Conservation (phyloP, 2,329 filamentous ascomycete species). For the Teratosphaeria epicoccoides region DNA sequence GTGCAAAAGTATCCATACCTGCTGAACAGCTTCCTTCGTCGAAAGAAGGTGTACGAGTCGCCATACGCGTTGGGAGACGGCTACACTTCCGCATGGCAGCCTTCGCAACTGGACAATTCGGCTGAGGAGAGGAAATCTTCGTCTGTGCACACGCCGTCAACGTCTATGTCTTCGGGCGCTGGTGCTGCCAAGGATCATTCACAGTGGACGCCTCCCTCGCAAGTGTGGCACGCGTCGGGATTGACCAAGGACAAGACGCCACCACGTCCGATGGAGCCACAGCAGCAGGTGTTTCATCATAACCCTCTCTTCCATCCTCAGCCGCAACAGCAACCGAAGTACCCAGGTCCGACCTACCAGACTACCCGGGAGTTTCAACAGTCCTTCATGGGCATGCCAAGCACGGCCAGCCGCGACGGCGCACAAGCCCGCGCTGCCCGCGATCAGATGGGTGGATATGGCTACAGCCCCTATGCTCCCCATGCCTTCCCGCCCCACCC, state of each 20-base stretch:
- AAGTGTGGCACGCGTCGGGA: slow-evolving; percentile 18
- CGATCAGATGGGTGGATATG: slow-evolving; percentile 20
- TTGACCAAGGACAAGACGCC: slow-evolving; percentile 11
- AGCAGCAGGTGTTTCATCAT: slow-evolving; percentile 6
- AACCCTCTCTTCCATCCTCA: not conserved
- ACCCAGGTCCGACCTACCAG: slow-evolving; percentile 31
- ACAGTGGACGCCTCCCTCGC: slow-evolving; percentile 29
- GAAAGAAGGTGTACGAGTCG: slow-evolving; percentile 36
- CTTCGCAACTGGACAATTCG: slow-evolving; percentile 14
- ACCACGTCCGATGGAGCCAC: slow-evolving; percentile 6
- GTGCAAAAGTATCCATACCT: slow-evolving; percentile 37
- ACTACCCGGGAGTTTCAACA: slow-evolving; percentile 36
- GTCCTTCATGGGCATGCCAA: slow-evolving; percentile 17
- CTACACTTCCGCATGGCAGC: slow-evolving; percentile 32
- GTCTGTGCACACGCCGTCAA: slow-evolving; percentile 16
- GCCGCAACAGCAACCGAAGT: slow-evolving; percentile 4
- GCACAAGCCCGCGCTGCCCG: slow-evolving; percentile 24
- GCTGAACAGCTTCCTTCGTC: slow-evolving; percentile 32
- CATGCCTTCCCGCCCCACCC: slow-evolving; percentile 1
- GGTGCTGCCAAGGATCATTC: slow-evolving; percentile 12
- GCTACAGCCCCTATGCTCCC: slow-evolving; percentile 3
- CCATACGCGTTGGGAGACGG: slow-evolving; percentile 35
- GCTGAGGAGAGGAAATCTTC: slow-evolving; percentile 1
- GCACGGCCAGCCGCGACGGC: slow-evolving; percentile 24
- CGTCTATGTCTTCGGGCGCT: slow-evolving; percentile 14